A percentile compares a stretch with the other conserved stretches of the same genome.
phyloP scores from a whole-genome alignment of 768 basidiomycete species.

The Cantharellus anzutake region DNA sequence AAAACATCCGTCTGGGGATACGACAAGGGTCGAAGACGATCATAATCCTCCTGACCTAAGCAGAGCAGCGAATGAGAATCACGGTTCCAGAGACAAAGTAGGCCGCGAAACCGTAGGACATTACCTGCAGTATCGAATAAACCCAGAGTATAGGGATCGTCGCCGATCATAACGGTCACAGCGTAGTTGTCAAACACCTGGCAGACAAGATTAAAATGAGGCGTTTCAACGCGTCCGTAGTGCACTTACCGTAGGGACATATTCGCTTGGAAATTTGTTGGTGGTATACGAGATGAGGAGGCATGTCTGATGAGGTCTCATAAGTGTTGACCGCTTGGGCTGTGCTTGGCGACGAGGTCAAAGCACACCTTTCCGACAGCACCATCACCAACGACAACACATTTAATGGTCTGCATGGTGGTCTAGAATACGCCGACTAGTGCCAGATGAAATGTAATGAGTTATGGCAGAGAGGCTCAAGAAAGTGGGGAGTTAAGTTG shows the following conservation, averaged over 20 bases:
- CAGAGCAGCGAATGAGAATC: background rate
- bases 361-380: slow-evolving; percentile 83
- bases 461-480: too few relatives aligned
- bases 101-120: slow-evolving; percentile 15
- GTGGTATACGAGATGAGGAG: slow-evolving; percentile 93
- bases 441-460: too few relatives aligned
- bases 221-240: slow-evolving; percentile 10
- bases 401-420: slow-evolving; percentile 90
- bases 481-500: too few relatives aligned
- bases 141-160: slow-evolving; percentile 96
- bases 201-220: slow-evolving; percentile 10
- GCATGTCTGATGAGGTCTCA: slow-evolving; percentile 45
- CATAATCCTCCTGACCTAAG: slow-evolving; percentile 97
- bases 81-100: background rate
- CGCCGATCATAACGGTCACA: slow-evolving; percentile 99
- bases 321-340: background rate
- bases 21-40: slow-evolving; percentile 93
- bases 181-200: slow-evolving; percentile 96
- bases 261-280: slow-evolving; percentile 97
- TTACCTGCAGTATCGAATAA: slow-evolving; percentile 95
- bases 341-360: background rate
- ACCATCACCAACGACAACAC: slow-evolving; percentile 95
- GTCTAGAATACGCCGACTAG: background rate
- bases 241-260: slow-evolving; percentile 81
- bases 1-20: slow-evolving; percentile 99